Base-by-base conservation (phyloP, 2,329 filamentous ascomycete species). In the Colletotrichum coccodes region DNA sequence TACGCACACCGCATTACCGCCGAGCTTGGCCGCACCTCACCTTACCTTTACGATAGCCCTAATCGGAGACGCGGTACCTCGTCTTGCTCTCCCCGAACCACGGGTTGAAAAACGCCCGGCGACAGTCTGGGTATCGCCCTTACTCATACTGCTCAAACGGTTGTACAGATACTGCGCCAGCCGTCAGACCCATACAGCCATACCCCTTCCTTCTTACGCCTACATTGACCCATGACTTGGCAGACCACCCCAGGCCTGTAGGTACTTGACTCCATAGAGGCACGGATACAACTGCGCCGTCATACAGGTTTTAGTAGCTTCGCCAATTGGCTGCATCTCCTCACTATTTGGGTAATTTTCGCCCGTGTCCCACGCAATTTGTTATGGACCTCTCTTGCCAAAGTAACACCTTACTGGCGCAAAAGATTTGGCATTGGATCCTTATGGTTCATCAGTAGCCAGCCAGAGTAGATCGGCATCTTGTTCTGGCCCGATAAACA, bases 271-370 rank as follows among this genome's bases (percentile, higher is more conserved):
- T n/a, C 6, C 46, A 26, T 34, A 28, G 8, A 28, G 54, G 49
- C 61, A 56, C 47, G 16, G 38, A 32, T 66, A 69, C 60, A 56
- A 36, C 38, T 32, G 34, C 28, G 26, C 54, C 40, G 61, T 69
- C 61, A 65, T 60, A 66, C 54, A 66, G 42, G 40, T 34, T 50
- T 16, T 42, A 30, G 7, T 50, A 47, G 58, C 38, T 28, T 36
- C 26, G 28, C n/a, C 54, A 11, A 69, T 65, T 65, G 62, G 66
- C 40, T 49, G 36, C 14, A 34, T 50, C 38, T 21, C 4, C 40
- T 18, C 23, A 16, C 54, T n/a, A 23, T 64, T 68, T 50, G 40
- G 65, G 61, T 14, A 65, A 65, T 65, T 56, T 40, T 68, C 61
- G 66, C 66, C 66, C 60, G 53, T 26, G n/a, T 60, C 53, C 53